phyloP scores from a whole-genome alignment of 2,329 filamentous ascomycete species.

The Fusarium newnesense region DNA sequence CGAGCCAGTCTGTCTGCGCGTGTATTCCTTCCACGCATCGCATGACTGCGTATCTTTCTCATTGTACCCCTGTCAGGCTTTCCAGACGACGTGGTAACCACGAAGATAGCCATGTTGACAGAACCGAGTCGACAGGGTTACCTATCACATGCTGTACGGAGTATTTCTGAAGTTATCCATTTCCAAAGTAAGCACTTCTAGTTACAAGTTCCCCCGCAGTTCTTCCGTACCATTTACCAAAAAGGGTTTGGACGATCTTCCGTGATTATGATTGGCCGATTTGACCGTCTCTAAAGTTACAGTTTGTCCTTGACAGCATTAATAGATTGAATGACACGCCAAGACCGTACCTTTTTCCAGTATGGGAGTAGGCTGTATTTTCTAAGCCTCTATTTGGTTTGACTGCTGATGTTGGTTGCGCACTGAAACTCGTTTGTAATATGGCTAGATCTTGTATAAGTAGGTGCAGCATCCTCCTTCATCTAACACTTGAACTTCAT shows the following conservation, averaged over 20 bases:
- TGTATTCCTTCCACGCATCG: not conserved
- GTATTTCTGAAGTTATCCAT: not conserved
- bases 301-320: not conserved
- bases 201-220: accelerated
- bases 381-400: not conserved
- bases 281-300: accelerated
- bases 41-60: not conserved
- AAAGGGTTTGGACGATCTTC: accelerated
- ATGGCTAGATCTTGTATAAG: not conserved
- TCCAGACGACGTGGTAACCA: accelerated
- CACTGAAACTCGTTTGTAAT: accelerated
- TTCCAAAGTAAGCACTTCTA: not conserved
- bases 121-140: accelerated
- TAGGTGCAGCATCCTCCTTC: not conserved
- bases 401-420: accelerated
- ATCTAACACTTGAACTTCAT: not conserved
- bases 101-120: not conserved
- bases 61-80: not conserved
- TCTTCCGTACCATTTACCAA: not conserved
- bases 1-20: not conserved
- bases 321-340: not conserved
- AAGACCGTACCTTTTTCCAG: not conserved
- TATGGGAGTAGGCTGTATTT: accelerated
- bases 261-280: accelerated
- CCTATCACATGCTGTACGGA: not conserved